Base-by-base conservation (phyloP, 2,329 filamentous ascomycete genomes). In the Sphaceloma murrayae region DNA sequence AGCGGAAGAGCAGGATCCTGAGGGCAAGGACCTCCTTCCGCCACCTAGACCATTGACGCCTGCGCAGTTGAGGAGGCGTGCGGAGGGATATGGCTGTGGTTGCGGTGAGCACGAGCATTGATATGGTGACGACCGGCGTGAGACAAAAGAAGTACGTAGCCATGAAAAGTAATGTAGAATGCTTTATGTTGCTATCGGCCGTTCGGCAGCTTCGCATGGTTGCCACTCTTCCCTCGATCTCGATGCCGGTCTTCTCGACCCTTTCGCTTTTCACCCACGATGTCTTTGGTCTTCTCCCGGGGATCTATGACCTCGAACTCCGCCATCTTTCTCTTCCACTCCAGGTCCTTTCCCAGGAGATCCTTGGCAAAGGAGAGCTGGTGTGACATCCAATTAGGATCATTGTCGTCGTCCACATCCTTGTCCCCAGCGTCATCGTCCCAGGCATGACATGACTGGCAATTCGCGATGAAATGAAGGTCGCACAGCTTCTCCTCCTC, bases 391-490 rank as follows among this genome's bases (percentile, higher is more conserved):
- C 89, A 96, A 5, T 78, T 80, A 38, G 75, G 70, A 42, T 70
- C 67, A 14, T 68, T 68, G 11, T 69, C 67, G 2, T 66, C 64
- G 2, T 63, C 60, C 38, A 77, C 77, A 48, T 77, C 74, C 52
- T 71, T 73, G 3, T 80, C 75, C 2, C 68, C 68, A 9, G 70
- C 68, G 18, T 77, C 80, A 51, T 83, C 78, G 14, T 93, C 83
- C 86, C 88, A 94, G 0, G 81, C 76, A 47, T 77, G 78, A 62
- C 91, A 96, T 33, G 86, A 94, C 59, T 94, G 86, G 62, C 91
- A 98, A 55, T 93, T 85, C 38, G 83, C 84, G 51, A 98, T 93
- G 62, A 96, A 98, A 61, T 98, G 91, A 26, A 98, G 67, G 60
- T 96, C 91, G 58, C 91, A 98, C 3, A 93, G 70, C 39, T 73